A percentile compares a stretch with the other conserved stretches of the same genome.
phyloP scores from a whole-genome alignment of 2,329 filamentous ascomycete genomes.

The Pseudocercospora pini-densiflorae region DNA sequence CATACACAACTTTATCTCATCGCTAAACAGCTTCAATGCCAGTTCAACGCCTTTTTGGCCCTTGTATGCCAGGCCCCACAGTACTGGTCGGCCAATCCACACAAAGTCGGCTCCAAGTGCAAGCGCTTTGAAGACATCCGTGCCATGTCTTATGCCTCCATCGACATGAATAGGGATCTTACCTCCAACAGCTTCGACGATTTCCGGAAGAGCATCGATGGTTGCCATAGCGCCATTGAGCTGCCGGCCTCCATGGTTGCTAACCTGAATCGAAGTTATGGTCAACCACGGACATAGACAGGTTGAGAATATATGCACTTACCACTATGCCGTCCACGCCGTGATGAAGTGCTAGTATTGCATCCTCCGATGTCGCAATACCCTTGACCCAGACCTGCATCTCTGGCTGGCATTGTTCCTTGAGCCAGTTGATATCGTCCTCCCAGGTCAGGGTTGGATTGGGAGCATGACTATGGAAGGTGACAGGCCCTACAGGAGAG shows the following conservation, averaged over 20 bases:
- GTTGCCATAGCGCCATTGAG: constrained; percentile 50
- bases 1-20: constrained; percentile 48
- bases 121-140: constrained; percentile 63
- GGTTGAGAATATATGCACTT: background rate
- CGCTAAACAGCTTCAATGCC: constrained; percentile 49
- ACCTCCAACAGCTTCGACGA: constrained; percentile 45
- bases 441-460: constrained; percentile 54
- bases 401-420: constrained; percentile 48
- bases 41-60: constrained; percentile 46
- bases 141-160: constrained; percentile 59
- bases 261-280: constrained; percentile 34
- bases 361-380: constrained; percentile 48
- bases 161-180: constrained; percentile 67
- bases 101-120: constrained; percentile 57
- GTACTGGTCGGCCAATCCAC: constrained; percentile 53
- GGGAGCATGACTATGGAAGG: constrained; percentile 46
- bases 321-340: constrained; percentile 53
- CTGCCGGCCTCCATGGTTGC: constrained; percentile 63
- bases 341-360: constrained; percentile 50
- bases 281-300: background rate
- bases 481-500: constrained; percentile 41
- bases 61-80: constrained; percentile 55
- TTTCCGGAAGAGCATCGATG: constrained; percentile 41
- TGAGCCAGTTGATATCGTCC: constrained; percentile 55
- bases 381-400: constrained; percentile 57